Evolutionary conservation across 306 rosid species (phyloP), one percentile per base, ranked within the genome.

Genomic region (Sindora glabra): DNA sequence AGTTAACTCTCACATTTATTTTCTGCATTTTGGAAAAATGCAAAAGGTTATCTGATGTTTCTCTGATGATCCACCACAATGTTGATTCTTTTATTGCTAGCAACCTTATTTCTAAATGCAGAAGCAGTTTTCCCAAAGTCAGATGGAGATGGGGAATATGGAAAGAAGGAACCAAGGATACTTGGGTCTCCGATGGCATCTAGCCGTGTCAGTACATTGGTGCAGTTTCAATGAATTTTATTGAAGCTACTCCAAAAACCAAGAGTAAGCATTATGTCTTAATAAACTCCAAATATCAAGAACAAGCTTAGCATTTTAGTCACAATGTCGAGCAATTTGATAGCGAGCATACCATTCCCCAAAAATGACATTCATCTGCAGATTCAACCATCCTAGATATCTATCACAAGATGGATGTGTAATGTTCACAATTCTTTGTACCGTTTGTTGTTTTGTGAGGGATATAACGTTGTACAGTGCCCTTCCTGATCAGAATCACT

Each of bases 61-160:
- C 79, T 16, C 62, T 85, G 58, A 71, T 81, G 30, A 50, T 76
- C 54, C 80, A 71, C 41, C 47, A 53, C 0, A 56, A 58, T 64
- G 77, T 67, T 65, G 78, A 74, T 62, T 64, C 77, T 24, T 10
- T 21, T 32, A 36, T 62, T 30, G 81, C 77, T 16, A n/a, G 76
- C 18, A 63, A 49, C 55, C 69, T 78, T 47, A 68, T 78, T 51
- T 60, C 78, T 21, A 48, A 44, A 1, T 79, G 81, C 59, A 59
- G 81, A 53, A 49, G 57, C 61, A 57, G 67, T 48, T 72, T 53
- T 40, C 70, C 77, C 15, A 55, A 72, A 54, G 67, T 81, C 48
- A 74, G 76, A 68, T 81, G 79, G 87, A 85, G 75, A 76, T 81
- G 83, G 83, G 87, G 84, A 64, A 64, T 76, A 48, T 76, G 87